phyloP scores from a whole-genome alignment of 805 yeast genomes.

The Sugiyamaella smithiae region DNA sequence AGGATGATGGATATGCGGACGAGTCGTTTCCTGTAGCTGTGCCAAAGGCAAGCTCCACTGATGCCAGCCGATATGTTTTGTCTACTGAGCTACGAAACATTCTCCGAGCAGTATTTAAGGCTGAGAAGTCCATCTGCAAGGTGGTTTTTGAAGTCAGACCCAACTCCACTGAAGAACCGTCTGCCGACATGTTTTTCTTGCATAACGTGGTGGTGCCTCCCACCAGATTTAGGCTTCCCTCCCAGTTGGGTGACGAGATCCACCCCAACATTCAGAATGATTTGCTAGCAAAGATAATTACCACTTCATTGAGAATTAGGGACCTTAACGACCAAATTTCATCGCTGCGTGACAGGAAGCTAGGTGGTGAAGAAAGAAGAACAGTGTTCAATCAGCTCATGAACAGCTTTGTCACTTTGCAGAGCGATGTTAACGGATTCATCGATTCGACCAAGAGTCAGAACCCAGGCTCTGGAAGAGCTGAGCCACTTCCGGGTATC shows the following conservation, averaged over 20 bases:
- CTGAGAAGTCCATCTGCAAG: conserved; percentile 66
- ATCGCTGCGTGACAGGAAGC: conserved; percentile 54
- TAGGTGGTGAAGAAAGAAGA: conserved; percentile 64
- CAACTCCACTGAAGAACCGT: conserved; percentile 40
- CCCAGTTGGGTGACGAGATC: conserved; percentile 92
- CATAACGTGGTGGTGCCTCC: conserved; percentile 92
- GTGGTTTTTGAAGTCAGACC: conserved; percentile 85
- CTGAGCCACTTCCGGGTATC: conserved; percentile 82
- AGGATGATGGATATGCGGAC: conserved; percentile 29
- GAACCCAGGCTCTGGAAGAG: conserved; percentile 60
- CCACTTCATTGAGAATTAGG: conserved; percentile 76
- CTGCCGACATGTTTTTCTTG: conserved; percentile 85
- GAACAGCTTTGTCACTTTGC: conserved; percentile 93
- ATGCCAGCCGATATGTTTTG: conserved; percentile 80
- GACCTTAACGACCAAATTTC: conserved; percentile 85
- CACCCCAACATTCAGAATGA: conserved; percentile 95
- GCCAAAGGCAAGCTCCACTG: conserved; percentile 51
- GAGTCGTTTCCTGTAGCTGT: conserved; percentile 36
- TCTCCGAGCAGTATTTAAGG: conserved; percentile 67
- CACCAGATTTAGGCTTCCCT: conserved; percentile 94
- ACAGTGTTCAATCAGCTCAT: conserved; percentile 81
- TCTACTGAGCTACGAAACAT: conserved; percentile 84
- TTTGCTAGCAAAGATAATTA: conserved; percentile 72
- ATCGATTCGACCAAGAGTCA: conserved; percentile 90
- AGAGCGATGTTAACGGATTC: conserved; percentile 91